Conservation (phyloP, 2,329 filamentous ascomycete species). For the Colletotrichum scovillei region DNA sequence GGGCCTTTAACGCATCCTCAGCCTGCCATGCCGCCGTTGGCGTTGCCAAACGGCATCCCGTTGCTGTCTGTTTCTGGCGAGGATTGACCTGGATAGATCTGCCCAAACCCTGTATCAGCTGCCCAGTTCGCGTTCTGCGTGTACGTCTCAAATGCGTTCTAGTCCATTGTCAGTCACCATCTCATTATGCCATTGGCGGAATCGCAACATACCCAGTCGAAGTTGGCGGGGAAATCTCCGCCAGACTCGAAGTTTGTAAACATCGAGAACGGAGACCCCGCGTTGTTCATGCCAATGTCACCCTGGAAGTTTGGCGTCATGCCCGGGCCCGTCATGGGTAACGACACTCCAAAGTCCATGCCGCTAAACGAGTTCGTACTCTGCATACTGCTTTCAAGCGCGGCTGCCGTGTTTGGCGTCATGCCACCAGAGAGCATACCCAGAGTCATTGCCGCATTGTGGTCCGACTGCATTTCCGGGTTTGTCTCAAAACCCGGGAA, state of each 20-base stretch:
- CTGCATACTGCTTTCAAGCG: constrained; percentile 45
- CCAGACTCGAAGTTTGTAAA: constrained; percentile 54
- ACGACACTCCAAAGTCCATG: constrained; percentile 55
- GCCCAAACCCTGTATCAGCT: constrained; percentile 62
- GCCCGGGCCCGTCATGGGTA: constrained; percentile 43
- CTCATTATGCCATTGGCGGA: background rate
- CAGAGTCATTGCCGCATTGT: constrained; percentile 54
- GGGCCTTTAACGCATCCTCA: background rate
- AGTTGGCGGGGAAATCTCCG: constrained; percentile 59
- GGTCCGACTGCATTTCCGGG: constrained; percentile 47
- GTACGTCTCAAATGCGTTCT: constrained; percentile 69
- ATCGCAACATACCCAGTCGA: constrained; percentile 66
- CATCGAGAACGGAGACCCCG: constrained; percentile 63
- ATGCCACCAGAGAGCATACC: constrained; percentile 54
- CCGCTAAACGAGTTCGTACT: constrained; percentile 55
- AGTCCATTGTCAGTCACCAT: constrained; percentile 30
- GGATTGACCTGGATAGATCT: constrained; percentile 45
- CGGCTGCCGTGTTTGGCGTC: constrained; percentile 44
- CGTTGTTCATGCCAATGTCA: constrained; percentile 48
- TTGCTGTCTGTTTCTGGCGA: constrained; percentile 26
- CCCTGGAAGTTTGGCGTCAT: constrained; percentile 51
- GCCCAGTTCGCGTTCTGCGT: constrained; percentile 66
- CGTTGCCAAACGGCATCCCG: constrained; percentile 18
- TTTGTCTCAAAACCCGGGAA: constrained; percentile 41
- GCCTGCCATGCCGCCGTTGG: constrained; percentile 27